Base-by-base conservation (phyloP, 2,329 filamentous ascomycete species). In the Colletotrichum musicola region DNA sequence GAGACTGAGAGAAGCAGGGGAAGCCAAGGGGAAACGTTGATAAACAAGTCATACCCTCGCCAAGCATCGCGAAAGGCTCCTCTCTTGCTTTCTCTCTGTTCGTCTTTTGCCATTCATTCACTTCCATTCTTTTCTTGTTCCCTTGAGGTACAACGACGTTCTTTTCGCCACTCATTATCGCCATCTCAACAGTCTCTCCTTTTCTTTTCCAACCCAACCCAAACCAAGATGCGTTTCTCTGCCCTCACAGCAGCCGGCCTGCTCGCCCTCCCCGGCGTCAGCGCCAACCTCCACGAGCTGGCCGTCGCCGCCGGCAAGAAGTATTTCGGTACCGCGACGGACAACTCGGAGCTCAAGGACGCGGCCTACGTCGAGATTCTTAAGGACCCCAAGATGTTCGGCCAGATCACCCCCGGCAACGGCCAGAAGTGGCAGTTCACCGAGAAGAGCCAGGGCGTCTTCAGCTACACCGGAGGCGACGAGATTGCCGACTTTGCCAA, bases 261-360 rank as follows among this genome's bases (percentile, higher is more conserved):
- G 66, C 66, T 68, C 62, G 66, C 62, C 44, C 27, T 60, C 12
- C 50, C 62, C 44, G 62, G 62, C 62, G 62, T 42, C 62, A 60
- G 60, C 60, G 60, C 79, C 62, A 86, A 86, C 77, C 81, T 70
- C 0, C 62, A 77, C 54, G 70, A 71, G 27, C 73, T 74, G 22
- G 75, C 77, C 60, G 63, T 73, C 5, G 73, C 73, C 38, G 71
- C 72, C 10, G 77, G 75, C 27, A 74, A 73, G 61, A 64, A 84
- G 71, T 92, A 91, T 80, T 92, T 91, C 62, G 90, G 90, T 62
- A 87, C 88, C 1, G 89, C 90, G 1, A 88, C 89, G 49, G 88
- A 92, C 75, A 90, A 91, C 66, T 75, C 77, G 2, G 84, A 66
- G 47, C 59, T 69, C 46, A 87, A 71, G 76, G 87, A 92, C 77